Evolutionary conservation across 306 rosid species (phyloP).

Genomic region (Trichosanthes cucumerina): DNA sequence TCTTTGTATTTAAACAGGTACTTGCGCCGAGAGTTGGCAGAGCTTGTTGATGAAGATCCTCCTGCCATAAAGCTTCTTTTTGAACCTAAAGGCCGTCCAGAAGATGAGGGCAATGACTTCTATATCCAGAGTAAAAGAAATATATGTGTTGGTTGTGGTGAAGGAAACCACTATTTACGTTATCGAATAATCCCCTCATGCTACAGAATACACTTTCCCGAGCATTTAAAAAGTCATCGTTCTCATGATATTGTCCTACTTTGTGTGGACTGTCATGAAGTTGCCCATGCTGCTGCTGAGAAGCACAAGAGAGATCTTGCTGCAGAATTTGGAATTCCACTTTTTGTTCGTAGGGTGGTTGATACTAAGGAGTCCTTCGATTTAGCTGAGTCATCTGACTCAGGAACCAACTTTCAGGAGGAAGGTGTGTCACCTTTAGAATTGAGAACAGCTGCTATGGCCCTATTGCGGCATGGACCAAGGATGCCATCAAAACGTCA

Average conservation of each 20-base stretch:
- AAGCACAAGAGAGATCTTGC: slow-evolving; percentile 75
- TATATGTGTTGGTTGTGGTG: slow-evolving; percentile 95
- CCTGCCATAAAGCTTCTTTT: slow-evolving; percentile 93
- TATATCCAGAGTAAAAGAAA: slow-evolving; percentile 90
- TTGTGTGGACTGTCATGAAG: slow-evolving; percentile 97
- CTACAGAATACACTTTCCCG: slow-evolving; percentile 92
- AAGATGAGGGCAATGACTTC: slow-evolving; percentile 91
- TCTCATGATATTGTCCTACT: slow-evolving; percentile 95
- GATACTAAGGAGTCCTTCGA: slow-evolving; percentile 34
- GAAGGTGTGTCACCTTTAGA: slow-evolving; percentile 92
- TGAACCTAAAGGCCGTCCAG: slow-evolving; percentile 98
- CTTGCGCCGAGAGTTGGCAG: slow-evolving; percentile 65
- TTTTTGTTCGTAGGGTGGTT: slow-evolving; percentile 60
- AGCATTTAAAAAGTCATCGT: slow-evolving; percentile 93
- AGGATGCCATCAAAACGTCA: slow-evolving; percentile 77
- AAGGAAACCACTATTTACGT: slow-evolving; percentile 83
- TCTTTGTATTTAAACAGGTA: slow-evolving; percentile 46
- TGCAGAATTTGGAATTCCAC: slow-evolving; percentile 84
- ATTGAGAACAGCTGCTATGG: slow-evolving; percentile 85
- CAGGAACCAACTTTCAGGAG: slow-evolving; percentile 28
- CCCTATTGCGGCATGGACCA: slow-evolving; percentile 81
- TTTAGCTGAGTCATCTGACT: slow-evolving; percentile 19
- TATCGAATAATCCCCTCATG: slow-evolving; percentile 94
- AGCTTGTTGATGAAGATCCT: slow-evolving; percentile 67
- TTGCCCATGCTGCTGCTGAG: slow-evolving; percentile 96